A percentile compares a stretch with the other conserved stretches of the same genome.
Evolutionary conservation across 2,329 filamentous ascomycete species (phyloP).

Genomic region (Graphiopsis chlorocephala): DNA sequence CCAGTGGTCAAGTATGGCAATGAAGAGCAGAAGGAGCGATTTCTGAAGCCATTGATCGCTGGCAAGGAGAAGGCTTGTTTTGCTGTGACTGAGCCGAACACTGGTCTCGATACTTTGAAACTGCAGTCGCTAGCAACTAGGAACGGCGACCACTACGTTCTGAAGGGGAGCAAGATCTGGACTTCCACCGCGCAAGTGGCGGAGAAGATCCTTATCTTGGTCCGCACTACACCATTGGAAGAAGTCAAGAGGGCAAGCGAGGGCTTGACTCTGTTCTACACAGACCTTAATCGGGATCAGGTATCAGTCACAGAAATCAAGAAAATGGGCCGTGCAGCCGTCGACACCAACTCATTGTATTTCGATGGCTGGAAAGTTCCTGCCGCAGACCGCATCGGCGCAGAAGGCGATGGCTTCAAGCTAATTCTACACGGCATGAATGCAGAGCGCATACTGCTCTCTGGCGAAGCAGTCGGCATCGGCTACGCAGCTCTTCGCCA

Average conservation of each 20-base stretch:
- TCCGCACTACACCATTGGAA: constrained; percentile 42
- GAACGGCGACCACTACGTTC: constrained; percentile 37
- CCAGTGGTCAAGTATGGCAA: constrained; percentile 46
- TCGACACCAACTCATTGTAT: constrained; percentile 46
- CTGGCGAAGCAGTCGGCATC: constrained; percentile 51
- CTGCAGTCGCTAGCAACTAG: constrained; percentile 38
- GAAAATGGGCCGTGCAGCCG: constrained; percentile 46
- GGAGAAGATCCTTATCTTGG: constrained; percentile 45
- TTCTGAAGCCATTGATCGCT: constrained; percentile 40
- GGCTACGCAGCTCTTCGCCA: constrained; percentile 45
- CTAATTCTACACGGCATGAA: constrained; percentile 74
- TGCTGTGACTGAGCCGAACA: constrained; percentile 45
- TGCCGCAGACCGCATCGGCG: constrained; percentile 39
- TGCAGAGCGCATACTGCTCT: constrained; percentile 69
- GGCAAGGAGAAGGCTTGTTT: constrained; percentile 44
- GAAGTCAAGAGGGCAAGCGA: constrained; percentile 42
- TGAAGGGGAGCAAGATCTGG: constrained; percentile 46
- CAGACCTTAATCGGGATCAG: constrained; percentile 37
- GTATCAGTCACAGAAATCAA: constrained; percentile 45
- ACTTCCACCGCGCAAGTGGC: constrained; percentile 47
- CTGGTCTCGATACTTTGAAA: constrained; percentile 44
- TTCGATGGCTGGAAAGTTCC: constrained; percentile 47
- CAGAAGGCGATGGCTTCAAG: constrained; percentile 46
- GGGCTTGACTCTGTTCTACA: constrained; percentile 47
- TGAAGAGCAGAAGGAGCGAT: constrained; percentile 42